Evolutionary conservation across 768 basidiomycete genomes (phyloP).

Genomic region (Podaxis pistillaris): DNA sequence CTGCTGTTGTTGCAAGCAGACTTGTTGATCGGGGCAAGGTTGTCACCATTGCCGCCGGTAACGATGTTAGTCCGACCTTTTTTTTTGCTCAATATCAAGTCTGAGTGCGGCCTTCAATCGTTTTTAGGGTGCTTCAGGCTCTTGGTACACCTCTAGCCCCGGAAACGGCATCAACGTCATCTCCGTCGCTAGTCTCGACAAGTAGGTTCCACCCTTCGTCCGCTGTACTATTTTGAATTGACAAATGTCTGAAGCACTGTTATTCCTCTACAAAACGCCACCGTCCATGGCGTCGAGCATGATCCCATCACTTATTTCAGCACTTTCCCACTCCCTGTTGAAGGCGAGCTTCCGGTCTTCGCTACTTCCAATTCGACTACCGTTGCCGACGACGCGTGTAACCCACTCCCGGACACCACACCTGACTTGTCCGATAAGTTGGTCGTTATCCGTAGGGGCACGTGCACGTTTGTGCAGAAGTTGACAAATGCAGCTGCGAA

Average conservation of each 20-base stretch:
- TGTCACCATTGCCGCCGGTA: constrained; percentile 64
- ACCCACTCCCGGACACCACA: constrained; percentile 47
- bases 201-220: constrained; percentile 27
- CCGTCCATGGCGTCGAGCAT: constrained; percentile 46
- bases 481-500: constrained; percentile 51
- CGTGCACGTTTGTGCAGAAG: constrained; percentile 58
- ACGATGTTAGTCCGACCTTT: constrained; percentile 29
- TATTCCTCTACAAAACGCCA: constrained; percentile 56
- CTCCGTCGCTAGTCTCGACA: constrained; percentile 53
- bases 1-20: constrained; percentile 55
- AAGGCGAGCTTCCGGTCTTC: constrained; percentile 49
- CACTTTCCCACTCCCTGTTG: constrained; percentile 44
- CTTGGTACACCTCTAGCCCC: constrained; percentile 59
- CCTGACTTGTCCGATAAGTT: constrained; percentile 55
- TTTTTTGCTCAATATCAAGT: background rate
- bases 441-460: constrained; percentile 57
- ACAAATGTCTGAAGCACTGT: constrained; percentile 37
- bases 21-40: constrained; percentile 57
- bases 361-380: constrained; percentile 58
- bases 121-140: constrained; percentile 48
- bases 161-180: constrained; percentile 57
- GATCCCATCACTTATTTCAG: constrained; percentile 54
- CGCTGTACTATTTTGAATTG: background rate
- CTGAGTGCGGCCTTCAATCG: background rate
- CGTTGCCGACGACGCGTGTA: constrained; percentile 57